Evolutionary conservation across 2,329 filamentous ascomycete genomes (phyloP), one percentile per base, ranked within the genome.

Genomic region (Grosmannia penicillata): DNA sequence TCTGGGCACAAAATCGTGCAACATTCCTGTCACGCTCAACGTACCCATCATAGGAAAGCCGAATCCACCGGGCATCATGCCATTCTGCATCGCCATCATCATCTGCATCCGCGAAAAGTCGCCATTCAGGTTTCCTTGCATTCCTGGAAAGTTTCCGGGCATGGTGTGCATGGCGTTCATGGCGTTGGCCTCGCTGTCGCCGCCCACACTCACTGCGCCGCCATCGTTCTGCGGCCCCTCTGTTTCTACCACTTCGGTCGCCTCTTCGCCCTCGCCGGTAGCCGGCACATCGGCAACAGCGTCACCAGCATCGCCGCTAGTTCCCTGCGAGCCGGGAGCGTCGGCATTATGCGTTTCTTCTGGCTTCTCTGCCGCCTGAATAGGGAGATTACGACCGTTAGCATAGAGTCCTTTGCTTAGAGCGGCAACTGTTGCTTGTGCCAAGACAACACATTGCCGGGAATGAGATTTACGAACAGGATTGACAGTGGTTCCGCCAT

Each of bases 1-100:
- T n/a, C n/a, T n/a, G n/a, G n/a, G 18, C 14, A 6, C 11, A 23
- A 32, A 15, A 3, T 25, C 9, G 3, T 13, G 14, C 2, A 14
- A 6, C 21, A 11, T 24, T 9, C 14, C 6, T 28, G 3, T 7
- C 9, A 17, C 13, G 14, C 8, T 19, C 6, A 6, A 68, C 82
- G 55, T 73, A 95, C 87, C 82, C 82, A 95, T 94, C 75, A 89
- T 85, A 38, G 80, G 68, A 52, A 78, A 78, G 43, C 62, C 63
- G 41, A 76, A 77, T 3, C 60, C 59, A 47, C 61, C 65, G 23
- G 64, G 56, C 32, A 63, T 63, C 69, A 78, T 77, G 48, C 72
- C 72, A 51, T 80, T 71, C 59, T 81, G 70, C 80, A 85, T 72
- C 58, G 75, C 65, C 75, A 82, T 79, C 78, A 83, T 73, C 75